A percentile compares a stretch with the other conserved stretches of the same genome.
These are phyloP conservation scores for Candida corydali DNA, from an alignment of 805 yeast genomes.

Conservation along the genomic window DNA sequence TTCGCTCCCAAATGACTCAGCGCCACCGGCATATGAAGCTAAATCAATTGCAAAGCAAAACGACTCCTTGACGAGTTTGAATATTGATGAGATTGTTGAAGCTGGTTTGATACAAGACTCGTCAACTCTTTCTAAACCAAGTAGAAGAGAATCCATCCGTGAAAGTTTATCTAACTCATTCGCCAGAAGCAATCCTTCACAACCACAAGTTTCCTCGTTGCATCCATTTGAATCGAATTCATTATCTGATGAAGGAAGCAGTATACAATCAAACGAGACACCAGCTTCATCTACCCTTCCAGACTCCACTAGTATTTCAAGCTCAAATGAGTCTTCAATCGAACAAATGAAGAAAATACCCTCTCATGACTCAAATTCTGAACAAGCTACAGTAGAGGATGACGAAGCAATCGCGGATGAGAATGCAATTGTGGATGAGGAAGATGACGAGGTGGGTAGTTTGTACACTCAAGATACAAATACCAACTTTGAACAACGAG, in stretches of 20 bases:
- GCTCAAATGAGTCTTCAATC: conserved; percentile 3
- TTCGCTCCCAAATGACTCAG: conserved; percentile 21
- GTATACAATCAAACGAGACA: conserved; percentile 1
- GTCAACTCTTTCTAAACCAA: not conserved
- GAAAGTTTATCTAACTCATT: conserved; percentile 7
- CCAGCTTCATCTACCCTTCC: conserved; percentile 1
- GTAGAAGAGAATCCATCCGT: conserved; percentile 4
- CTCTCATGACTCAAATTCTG: not conserved
- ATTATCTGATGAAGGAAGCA: conserved; percentile 3
- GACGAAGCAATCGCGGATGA: not conserved
- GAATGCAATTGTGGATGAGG: conserved; percentile 1
- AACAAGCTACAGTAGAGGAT: conserved; percentile 1
- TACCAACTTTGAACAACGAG: conserved; percentile 12
- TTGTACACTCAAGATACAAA: conserved; percentile 12
- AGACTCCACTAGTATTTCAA: conserved; percentile 1
- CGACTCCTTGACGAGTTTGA: not conserved
- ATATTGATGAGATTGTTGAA: conserved; percentile 1
- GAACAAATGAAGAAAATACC: not conserved
- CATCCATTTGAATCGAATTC: not conserved
- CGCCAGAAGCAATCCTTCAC: not conserved
- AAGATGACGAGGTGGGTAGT: conserved; percentile 12
- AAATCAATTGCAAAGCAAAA: not conserved
- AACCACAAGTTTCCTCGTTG: not conserved
- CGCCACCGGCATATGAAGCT: conserved; percentile 29
- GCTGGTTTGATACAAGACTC: not conserved